phyloP scores from a whole-genome alignment of 805 yeast genomes.

The Debaryomyces maramus region DNA sequence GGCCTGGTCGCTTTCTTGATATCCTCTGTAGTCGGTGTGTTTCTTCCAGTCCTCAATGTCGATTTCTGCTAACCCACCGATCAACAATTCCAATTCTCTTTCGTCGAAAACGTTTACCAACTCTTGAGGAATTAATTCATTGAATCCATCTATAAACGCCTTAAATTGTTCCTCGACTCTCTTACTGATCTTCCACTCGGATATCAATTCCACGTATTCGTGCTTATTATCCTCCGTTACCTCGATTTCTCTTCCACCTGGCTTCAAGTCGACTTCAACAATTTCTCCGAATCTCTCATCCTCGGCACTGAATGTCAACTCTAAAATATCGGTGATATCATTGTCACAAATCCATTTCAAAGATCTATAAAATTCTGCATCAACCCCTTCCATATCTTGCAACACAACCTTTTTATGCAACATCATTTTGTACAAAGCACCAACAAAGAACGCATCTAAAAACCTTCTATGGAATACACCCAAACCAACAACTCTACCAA shows the following conservation, averaged over 20 bases:
- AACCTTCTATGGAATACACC: slow-evolving; percentile 98
- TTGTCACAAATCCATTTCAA: slow-evolving; percentile 95
- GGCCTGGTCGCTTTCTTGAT: slow-evolving; percentile 93
- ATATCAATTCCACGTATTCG: slow-evolving; percentile 90
- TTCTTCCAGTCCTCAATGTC: slow-evolving; percentile 99
- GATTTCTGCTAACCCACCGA: slow-evolving; percentile 97
- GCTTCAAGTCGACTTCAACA: slow-evolving; percentile 85
- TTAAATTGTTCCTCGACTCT: slow-evolving; percentile 95
- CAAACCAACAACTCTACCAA: slow-evolving; percentile 96
- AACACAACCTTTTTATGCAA: slow-evolving; percentile 89
- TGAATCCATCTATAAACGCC: slow-evolving; percentile 96
- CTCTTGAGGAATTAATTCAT: slow-evolving; percentile 96
- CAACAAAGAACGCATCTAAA: slow-evolving; percentile 96
- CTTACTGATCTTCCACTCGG: slow-evolving; percentile 93
- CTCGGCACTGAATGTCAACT: slow-evolving; percentile 82
- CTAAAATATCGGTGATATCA: slow-evolving; percentile 80
- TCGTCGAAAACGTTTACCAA: slow-evolving; percentile 95
- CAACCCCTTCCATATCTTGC: slow-evolving; percentile 98
- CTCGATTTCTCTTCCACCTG: slow-evolving; percentile 82
- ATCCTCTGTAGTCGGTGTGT: slow-evolving; percentile 98
- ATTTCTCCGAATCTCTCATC: slow-evolving; percentile 96
- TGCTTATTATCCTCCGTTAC: slow-evolving; percentile 93
- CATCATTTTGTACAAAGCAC: slow-evolving; percentile 98
- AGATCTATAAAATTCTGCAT: slow-evolving; percentile 93
- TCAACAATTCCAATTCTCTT: slow-evolving; percentile 91